Base-by-base conservation (phyloP, 2,329 filamentous ascomycete genomes). In the Scleromitrula shiraiana region DNA sequence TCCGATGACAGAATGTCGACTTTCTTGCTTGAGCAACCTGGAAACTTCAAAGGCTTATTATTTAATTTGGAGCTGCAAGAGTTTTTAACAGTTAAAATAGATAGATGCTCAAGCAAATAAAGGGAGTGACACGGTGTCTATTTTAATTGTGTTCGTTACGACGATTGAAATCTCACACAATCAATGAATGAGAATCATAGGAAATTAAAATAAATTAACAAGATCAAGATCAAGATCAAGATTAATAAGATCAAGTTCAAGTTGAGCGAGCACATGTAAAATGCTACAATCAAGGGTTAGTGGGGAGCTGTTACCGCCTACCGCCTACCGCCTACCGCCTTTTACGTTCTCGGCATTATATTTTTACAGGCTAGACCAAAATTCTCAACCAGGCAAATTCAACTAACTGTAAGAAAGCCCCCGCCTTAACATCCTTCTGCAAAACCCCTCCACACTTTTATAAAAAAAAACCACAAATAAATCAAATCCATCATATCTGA, bases 401-500 rank as follows among this genome's bases (percentile, higher is more conserved):
- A n/a, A n/a, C n/a, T n/a, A n/a, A n/a, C n/a, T n/a, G n/a, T n/a
- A n/a, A n/a, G n/a, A n/a, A n/a, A n/a, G 46, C 17, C 30, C 46
- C 44, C 39, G 40, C 47, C 43, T 14, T 33, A 33, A 5, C 36
- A 20, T 23, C 20, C 23, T 42, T 38, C 22, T 43, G 17, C 39
- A 44, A 10, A 24, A 12, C 37, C 22, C 37, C n/a, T n/a, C n/a
- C 19, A 40, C 23, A 27, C 19, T 22, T 39, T 23, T n/a, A 37
- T 3, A n/a, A 15, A 15, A 33, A 7, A 2, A 33, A 22, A 19
- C 22, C 20, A 32, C 22, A 30, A 30, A 41, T 23, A 38, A 29
- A 23, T 29, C 17, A 45, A 17, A 20, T 7, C 7, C 7, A 22
- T 9, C 7, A 36, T 23, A 42, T 19, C 41, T 66, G 51, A 35